Evolutionary conservation across 148 eudicot species (phyloP).

Genomic region (Rhododendron ovatum): DNA sequence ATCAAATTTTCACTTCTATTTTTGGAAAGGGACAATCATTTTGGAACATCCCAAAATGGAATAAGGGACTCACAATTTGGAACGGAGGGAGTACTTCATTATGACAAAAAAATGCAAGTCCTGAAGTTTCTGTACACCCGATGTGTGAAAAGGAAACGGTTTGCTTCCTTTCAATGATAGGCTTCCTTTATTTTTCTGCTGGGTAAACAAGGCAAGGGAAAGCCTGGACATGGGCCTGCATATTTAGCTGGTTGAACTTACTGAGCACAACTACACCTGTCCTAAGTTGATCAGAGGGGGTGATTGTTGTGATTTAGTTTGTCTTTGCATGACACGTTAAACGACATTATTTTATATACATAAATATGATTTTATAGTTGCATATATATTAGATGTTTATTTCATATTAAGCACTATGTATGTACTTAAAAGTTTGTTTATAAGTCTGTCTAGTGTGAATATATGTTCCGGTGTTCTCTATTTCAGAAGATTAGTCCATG

Average conservation of each 20-base stretch:
- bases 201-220: neutral
- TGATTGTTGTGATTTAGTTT: neutral
- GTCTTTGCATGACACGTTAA: neutral
- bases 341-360: neutral
- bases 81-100: too few relatives aligned
- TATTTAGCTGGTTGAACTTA: neutral
- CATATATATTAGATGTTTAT: neutral
- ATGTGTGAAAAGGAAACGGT: neutral
- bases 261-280: neutral
- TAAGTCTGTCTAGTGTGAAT: neutral
- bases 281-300: neutral
- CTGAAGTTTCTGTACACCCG: neutral
- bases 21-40: too few relatives aligned
- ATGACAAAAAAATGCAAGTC: neutral
- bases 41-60: too few relatives aligned
- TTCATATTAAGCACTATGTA: neutral
- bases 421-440: neutral
- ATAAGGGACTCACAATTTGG: too few relatives aligned
- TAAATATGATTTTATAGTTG: neutral
- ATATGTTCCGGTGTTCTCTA: too few relatives aligned
- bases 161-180: neutral
- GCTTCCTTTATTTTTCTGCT: neutral
- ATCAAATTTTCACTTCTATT: too few relatives aligned
- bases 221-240: neutral
- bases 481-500: neutral